These are phyloP conservation scores for Capronia epimyces DNA, from an alignment of 2,329 filamentous ascomycete genomes.

Conservation along the genomic window DNA sequence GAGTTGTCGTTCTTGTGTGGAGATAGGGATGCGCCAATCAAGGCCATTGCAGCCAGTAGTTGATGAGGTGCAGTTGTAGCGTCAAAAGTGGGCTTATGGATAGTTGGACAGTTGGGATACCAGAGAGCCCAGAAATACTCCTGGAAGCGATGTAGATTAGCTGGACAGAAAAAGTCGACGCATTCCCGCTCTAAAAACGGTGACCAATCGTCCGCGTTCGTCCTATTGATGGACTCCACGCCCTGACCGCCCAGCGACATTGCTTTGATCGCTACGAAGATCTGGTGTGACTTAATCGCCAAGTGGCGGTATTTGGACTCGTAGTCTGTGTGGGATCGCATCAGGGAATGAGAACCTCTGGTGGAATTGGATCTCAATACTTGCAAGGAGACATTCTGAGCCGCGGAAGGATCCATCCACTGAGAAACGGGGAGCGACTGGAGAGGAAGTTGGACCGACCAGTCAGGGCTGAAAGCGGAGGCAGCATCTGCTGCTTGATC, in stretches of 20 bases:
- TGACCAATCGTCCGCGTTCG: constrained; percentile 30
- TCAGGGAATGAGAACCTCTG: neutral
- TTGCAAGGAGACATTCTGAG: neutral
- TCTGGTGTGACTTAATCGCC: neutral
- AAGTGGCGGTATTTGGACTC: neutral
- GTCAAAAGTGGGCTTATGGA: constrained; percentile 37
- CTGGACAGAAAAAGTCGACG: constrained; percentile 11
- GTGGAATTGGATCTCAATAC: neutral
- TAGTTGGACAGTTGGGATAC: constrained; percentile 37
- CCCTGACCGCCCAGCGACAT: neutral
- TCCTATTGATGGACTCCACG: constrained; percentile 27
- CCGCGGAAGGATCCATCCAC: neutral
- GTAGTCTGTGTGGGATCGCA: too few relatives aligned
- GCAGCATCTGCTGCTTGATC: too few relatives aligned
- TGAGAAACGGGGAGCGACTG: too few relatives aligned
- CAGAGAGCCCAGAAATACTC: constrained; percentile 37
- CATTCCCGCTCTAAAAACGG: constrained; percentile 29
- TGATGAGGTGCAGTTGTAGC: constrained; percentile 30
- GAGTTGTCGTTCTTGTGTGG: constrained; percentile 32
- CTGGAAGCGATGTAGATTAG: constrained; percentile 32
- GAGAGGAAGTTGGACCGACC: too few relatives aligned
- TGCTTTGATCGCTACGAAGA: neutral
- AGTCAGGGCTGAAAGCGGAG: too few relatives aligned
- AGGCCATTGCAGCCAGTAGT: constrained; percentile 35
- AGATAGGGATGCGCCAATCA: constrained; percentile 36